Evolutionary conservation across 768 basidiomycete species (phyloP).

Genomic region (Termitomyces sp.): DNA sequence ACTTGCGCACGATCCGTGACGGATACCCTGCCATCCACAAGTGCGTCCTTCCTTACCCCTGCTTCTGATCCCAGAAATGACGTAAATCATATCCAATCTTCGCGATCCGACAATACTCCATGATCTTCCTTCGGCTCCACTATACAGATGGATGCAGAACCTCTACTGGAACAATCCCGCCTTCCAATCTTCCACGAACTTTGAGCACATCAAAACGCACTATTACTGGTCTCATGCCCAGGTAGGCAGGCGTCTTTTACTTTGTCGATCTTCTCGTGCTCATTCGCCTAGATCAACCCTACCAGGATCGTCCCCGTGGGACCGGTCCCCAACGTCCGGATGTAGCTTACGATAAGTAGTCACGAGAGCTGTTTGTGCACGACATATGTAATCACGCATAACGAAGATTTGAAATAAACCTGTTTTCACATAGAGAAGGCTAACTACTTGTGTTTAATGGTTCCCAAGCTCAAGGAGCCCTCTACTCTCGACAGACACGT

Average conservation of each 20-base stretch:
- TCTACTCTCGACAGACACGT: too few species aligned
- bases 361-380: too few species aligned
- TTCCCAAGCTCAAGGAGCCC: too few species aligned
- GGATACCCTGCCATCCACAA: slow-evolving; percentile 44
- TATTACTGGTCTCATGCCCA: slow-evolving; percentile 61
- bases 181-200: slow-evolving; percentile 84
- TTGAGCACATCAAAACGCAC: slow-evolving; percentile 80
- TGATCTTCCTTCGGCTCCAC: neutral
- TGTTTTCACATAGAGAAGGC: too few species aligned
- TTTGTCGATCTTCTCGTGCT: neutral
- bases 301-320: slow-evolving; percentile 72
- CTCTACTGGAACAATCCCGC: slow-evolving; percentile 89
- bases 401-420: too few species aligned
- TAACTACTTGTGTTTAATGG: too few species aligned
- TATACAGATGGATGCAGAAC: slow-evolving; percentile 70
- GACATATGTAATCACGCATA: too few species aligned
- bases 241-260: slow-evolving; percentile 21
- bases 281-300: slow-evolving; percentile 60
- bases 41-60: neutral
- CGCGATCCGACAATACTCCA: too few species aligned
- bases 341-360: slow-evolving; percentile 23
- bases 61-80: neutral
- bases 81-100: too few species aligned
- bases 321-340: slow-evolving; percentile 59
- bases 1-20: slow-evolving; percentile 76